These are phyloP conservation scores for Zea mays DNA, from an alignment of 176 grass and related monocot species.

Conservation along the genomic window Zm-B73-REFERENCE-NAM-5.0 NC_050097.1:88776501-88777000, in stretches of 20 bases:
- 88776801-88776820: neutral
- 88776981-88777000: neutral
- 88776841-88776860: neutral
- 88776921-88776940: neutral
- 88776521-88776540: neutral
- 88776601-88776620: neutral
- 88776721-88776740: neutral
- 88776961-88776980: neutral
- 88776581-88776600: neutral
- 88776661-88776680: neutral
- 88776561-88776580: slow-evolving; percentile 9
- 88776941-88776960: neutral
- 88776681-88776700: neutral
- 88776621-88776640: neutral
- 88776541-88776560: neutral
- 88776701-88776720: neutral
- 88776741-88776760: neutral
- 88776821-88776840: neutral
- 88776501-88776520: neutral
- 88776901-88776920: neutral
- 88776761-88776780: neutral
- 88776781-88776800: neutral
- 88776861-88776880: neutral
- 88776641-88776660: slow-evolving; percentile 2
- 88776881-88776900: neutral